Base-by-base conservation (phyloP, 2,329 filamentous ascomycete species). In the Colletotrichum noveboracense region DNA sequence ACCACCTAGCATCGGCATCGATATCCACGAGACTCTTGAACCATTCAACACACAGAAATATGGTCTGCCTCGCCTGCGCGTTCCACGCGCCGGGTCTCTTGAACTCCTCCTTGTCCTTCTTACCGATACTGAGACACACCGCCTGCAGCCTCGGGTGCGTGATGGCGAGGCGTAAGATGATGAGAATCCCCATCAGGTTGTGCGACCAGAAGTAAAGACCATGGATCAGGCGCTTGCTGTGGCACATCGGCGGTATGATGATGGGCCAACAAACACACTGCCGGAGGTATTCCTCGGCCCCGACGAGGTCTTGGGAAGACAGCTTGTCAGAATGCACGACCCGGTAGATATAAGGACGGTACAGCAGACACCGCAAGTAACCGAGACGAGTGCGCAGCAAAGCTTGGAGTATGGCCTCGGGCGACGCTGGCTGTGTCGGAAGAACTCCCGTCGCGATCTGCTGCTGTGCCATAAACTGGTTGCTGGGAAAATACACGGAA, bases 151-250 rank as follows among this genome's bases (percentile, higher is more conserved):
- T 87, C 2, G 86, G 86, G 60, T 90, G 88, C 71, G 89, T 88
- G 21, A 84, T 85, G 14, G 89, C 89, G 77, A 92, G 84, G 58
- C 91, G 88, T 43, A 93, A 79, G 21, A 93, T 84, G 61, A 93
- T 79, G 28, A 93, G 83, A 28, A 92, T 89, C 5, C 89, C 89
- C 60, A 93, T 85, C 56, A 93, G 86, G 75, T 91, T 92, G 77
- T 93, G 91, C 10, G 90, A 91, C 89, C 91, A 93, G 70, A 91
- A 90, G 79, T 92, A 93, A 2, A 90, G 79, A 71, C 89, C 88
- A 1, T 91, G 91, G 1, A 93, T 83, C 7, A 93, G 85, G 43
- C 91, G 84, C 81, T 93, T 93, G 80, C 88, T 88, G 69, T 88
- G 85, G 76, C 88, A 89, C 1, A 89, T 86, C 0, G 91, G 91